Evolutionary conservation across 805 yeast species (phyloP).

Genomic region (Sungouiella thailandica): DNA sequence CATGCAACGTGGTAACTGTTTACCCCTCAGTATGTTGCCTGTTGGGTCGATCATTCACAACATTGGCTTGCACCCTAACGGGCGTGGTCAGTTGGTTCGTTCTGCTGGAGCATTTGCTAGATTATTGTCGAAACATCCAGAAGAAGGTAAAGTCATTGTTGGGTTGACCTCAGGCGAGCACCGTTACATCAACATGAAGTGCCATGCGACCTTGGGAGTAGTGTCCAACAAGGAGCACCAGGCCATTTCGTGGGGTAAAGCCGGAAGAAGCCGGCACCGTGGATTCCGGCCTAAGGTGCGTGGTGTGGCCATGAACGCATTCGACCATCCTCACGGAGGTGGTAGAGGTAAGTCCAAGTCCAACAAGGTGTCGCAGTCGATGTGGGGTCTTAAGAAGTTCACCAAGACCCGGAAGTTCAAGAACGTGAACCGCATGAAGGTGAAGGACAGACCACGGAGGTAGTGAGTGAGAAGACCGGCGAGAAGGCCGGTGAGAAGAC

Average conservation of each 20-base stretch:
- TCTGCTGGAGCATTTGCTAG: conserved; percentile 95
- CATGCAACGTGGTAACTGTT: conserved; percentile 89
- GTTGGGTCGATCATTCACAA: conserved; percentile 87
- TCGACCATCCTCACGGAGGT: conserved; percentile 99
- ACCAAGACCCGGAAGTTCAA: conserved; percentile 92
- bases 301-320: conserved; percentile 97
- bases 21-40: conserved; percentile 91
- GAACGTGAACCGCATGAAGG: conserved; percentile 76
- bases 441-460: conserved; percentile 82
- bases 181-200: conserved; percentile 77
- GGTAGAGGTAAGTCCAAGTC: conserved; percentile 99
- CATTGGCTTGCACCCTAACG: conserved; percentile 65
- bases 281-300: conserved; percentile 95
- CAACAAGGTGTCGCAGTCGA: conserved; percentile 87
- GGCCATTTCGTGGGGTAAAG: conserved; percentile 87
- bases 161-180: conserved; percentile 90
- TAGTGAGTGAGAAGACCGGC: conserved; percentile 4
- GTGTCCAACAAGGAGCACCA: conserved; percentile 93
- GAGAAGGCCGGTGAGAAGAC: too few relatives aligned
- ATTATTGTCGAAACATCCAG: conserved; percentile 71
- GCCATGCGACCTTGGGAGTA: conserved; percentile 91
- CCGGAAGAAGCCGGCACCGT: conserved; percentile 88
- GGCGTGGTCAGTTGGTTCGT: conserved; percentile 85
- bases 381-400: conserved; percentile 96
- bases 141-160: conserved; percentile 66